Evolutionary conservation across 2,329 filamentous ascomycete species (phyloP).

Genomic region (Sarocladium strictum): DNA sequence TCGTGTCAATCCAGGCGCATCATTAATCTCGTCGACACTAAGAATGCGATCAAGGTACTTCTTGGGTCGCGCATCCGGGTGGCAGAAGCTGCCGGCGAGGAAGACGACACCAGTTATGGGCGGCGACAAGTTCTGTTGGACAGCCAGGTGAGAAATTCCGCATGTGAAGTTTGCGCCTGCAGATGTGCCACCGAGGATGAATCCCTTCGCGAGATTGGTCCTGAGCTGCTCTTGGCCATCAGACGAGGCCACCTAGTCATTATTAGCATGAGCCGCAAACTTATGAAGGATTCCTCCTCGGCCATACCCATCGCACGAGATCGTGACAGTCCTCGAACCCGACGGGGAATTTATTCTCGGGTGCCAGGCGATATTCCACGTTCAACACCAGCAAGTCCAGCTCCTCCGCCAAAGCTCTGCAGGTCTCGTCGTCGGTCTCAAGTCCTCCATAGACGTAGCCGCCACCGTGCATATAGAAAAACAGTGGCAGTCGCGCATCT

Average conservation of each 20-base stretch:
- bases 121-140: constrained; percentile 28
- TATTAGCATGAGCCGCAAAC: too few species aligned
- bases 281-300: too few species aligned
- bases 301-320: constrained; percentile 18
- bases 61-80: constrained; percentile 30
- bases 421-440: constrained; percentile 22
- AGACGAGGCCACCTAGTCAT: constrained; percentile 15
- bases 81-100: constrained; percentile 38
- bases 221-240: constrained; percentile 16
- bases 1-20: constrained; percentile 27
- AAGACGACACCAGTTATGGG: constrained; percentile 39
- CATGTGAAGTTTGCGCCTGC: constrained; percentile 46
- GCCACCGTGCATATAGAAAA: constrained; percentile 20
- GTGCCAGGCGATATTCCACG: constrained; percentile 45
- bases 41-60: constrained; percentile 23
- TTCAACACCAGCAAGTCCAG: constrained; percentile 32
- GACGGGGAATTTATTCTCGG: constrained; percentile 41
- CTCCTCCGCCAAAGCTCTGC: constrained; percentile 17
- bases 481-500: background rate
- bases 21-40: constrained; percentile 27
- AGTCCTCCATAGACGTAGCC: constrained; percentile 20
- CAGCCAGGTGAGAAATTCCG: constrained; percentile 36
- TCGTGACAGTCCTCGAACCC: constrained; percentile 34
- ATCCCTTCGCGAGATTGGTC: constrained; percentile 35
- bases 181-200: constrained; percentile 44